Evolutionary conservation across 2,329 filamentous ascomycete genomes (phyloP).

Genomic region (Pseudogymnoascus sp.): DNA sequence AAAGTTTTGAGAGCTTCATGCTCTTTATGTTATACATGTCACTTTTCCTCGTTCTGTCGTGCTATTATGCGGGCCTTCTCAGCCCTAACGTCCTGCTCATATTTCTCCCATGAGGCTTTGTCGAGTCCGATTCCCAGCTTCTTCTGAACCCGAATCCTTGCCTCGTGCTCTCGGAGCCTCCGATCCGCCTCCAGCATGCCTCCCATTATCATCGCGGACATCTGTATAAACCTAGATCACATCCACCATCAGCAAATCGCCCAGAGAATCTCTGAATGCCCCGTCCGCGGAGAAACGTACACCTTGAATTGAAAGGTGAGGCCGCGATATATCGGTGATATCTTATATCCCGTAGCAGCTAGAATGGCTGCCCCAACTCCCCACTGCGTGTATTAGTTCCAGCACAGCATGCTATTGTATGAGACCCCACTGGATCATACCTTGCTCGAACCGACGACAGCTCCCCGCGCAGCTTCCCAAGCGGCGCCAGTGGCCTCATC

Average conservation of each 20-base stretch:
- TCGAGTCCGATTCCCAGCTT: slow-evolving; percentile 46
- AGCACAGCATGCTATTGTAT: background rate
- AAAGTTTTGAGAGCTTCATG: slow-evolving; percentile 13
- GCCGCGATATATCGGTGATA: slow-evolving; percentile 64
- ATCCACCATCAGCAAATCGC: background rate
- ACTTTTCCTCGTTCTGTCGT: background rate
- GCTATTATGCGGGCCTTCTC: slow-evolving; percentile 15
- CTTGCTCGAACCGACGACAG: slow-evolving; percentile 56
- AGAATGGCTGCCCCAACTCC: slow-evolving; percentile 56
- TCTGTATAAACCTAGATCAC: slow-evolving; percentile 60
- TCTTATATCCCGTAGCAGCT: slow-evolving; percentile 51
- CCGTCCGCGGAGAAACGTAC: slow-evolving; percentile 37
- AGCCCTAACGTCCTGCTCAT: slow-evolving; percentile 44
- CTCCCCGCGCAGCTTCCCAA: slow-evolving; percentile 62
- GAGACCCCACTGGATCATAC: slow-evolving; percentile 27
- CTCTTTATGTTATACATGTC: slow-evolving; percentile 8
- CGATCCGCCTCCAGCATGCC: slow-evolving; percentile 68
- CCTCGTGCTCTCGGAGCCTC: slow-evolving; percentile 58
- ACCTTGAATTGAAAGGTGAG: slow-evolving; percentile 70
- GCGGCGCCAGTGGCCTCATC: slow-evolving; percentile 62
- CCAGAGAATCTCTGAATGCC: background rate
- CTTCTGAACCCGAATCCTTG: slow-evolving; percentile 54
- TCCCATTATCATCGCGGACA: slow-evolving; percentile 78
- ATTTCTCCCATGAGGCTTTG: slow-evolving; percentile 58
- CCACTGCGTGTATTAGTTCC: slow-evolving; percentile 41